Evolutionary conservation across 2,329 filamentous ascomycete genomes (phyloP), one percentile per base, ranked within the genome.

Genomic region (Plectosphaerella plurivora): DNA sequence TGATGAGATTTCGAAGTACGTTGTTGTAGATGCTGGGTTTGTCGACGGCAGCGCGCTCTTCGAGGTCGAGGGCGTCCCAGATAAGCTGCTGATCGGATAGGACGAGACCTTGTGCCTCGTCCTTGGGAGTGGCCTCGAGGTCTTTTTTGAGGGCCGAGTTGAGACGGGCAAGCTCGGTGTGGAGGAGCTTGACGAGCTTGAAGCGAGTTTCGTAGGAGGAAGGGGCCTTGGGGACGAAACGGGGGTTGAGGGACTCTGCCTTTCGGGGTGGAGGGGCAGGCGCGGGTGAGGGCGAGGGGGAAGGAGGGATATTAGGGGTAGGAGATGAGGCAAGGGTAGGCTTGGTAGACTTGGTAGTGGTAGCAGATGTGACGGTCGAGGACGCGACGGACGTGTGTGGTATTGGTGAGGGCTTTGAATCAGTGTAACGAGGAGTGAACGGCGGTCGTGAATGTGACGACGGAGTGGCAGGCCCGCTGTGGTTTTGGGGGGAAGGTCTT

Each of bases 1-100:
- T 79, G 53, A 97, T 87, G 35, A 84, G 84, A 58, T 91, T 88
- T 64, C 92, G 95, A 66, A 97, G 83, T 24, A 91, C 75, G 61
- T 96, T 96, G 8, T 80, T 75, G 63, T 99, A 99, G 25, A 97
- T 83, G 0, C 79, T 70, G 2, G 79, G 72, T 54, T 86, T 86
- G 15, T 86, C 83, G 12, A 75, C 76, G 1, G 91, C 91, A 8
- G 83, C 73, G 36, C 81, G 81, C 65, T 96, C 85, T 70, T 99
- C 95, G 55, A 92, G 84, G 59, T 93, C 87, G 2, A 93, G 72
- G 1, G 84, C 82, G 55, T 83, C 74, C 58, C 79, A 81, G 55
- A 91, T 87, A 20, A 92, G 74, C 45, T 86, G 80, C 62, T 89
- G 83, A 1, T 83, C 75, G 1, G 79, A 80, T 46, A 91, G 66